Percentiles rank a stretch among this genome's conserved stretches.
Conservation (phyloP, 148 eudicot genomes). For the Fagopyrum tataricum region DNA sequence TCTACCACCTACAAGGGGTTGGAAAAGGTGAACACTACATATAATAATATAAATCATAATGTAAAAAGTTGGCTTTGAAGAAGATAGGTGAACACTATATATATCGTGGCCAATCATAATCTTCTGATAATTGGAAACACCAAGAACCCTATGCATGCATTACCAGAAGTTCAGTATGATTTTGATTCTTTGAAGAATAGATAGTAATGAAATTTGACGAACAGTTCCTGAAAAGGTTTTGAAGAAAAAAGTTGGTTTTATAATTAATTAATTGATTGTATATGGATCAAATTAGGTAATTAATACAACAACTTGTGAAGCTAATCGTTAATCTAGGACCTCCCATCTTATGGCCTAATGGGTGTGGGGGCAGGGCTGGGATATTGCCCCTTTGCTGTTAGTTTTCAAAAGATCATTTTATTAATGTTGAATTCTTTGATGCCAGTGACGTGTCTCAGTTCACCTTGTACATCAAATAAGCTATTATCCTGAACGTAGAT, state of each 20-base stretch:
- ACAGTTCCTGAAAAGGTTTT: neutral
- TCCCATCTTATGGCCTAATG: neutral
- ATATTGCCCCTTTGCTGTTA: neutral
- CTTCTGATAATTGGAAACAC: neutral
- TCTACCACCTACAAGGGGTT: neutral
- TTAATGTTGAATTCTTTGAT: neutral
- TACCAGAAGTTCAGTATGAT: neutral
- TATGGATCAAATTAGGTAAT: constrained; percentile 3
- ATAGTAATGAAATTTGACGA: neutral
- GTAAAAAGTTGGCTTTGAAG: no score
- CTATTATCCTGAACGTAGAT: neutral
- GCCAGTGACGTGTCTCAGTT: constrained; percentile 1
- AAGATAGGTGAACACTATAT: neutral
- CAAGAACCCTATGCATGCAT: neutral
- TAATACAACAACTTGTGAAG: neutral
- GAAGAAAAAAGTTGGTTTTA: neutral
- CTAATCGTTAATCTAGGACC: neutral
- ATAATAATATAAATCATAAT: neutral
- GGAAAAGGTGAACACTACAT: neutral
- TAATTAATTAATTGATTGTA: neutral
- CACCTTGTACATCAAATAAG: neutral
- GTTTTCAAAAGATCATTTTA: neutral
- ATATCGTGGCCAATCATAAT: neutral
- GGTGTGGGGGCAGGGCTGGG: neutral
- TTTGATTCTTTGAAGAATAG: neutral